phyloP scores from a whole-genome alignment of 192 early-diverging fungal genomes.

The Coemansia furcata region DNA sequence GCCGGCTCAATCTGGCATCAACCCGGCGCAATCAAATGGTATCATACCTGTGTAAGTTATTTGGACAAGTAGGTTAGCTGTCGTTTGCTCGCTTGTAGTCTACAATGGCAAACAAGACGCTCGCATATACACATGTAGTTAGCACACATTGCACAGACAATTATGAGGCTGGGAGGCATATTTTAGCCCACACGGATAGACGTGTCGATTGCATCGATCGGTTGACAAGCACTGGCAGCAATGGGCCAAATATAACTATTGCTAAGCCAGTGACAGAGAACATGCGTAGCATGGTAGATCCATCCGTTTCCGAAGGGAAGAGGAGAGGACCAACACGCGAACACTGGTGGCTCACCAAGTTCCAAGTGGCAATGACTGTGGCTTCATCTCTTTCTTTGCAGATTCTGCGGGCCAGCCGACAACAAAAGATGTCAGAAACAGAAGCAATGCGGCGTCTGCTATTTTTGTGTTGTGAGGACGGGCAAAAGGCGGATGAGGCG shows the following conservation, averaged over 20 bases:
- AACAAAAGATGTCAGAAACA: neutral
- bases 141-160: neutral
- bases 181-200: neutral
- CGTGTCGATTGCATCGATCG: too few relatives aligned
- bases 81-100: neutral
- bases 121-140: neutral
- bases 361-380: neutral
- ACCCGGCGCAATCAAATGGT: neutral
- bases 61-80: neutral
- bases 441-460: neutral
- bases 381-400: neutral
- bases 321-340: neutral
- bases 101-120: neutral
- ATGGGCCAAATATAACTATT: neutral
- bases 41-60: conserved; percentile 7
- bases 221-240: neutral
- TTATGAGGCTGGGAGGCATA: neutral
- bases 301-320: neutral
- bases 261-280: neutral
- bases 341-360: neutral
- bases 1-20: conserved; percentile 1
- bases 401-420: neutral
- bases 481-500: neutral
- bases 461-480: neutral
- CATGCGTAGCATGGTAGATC: neutral